These are phyloP conservation scores for Brettanomyces nanus DNA, from an alignment of 805 yeast species.

Conservation along the genomic window DNA sequence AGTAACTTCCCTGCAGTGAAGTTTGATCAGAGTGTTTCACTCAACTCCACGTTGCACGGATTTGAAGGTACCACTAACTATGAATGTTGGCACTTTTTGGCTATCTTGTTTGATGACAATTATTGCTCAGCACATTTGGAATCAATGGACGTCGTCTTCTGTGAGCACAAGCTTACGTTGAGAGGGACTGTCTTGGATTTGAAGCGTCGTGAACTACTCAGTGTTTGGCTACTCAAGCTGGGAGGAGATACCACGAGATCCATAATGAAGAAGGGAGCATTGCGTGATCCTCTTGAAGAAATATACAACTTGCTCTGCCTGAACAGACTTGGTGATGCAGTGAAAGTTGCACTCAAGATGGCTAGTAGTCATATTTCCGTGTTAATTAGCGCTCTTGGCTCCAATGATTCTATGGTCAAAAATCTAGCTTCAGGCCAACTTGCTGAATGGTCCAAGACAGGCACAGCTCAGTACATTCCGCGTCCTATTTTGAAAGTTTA, in stretches of 20 bases:
- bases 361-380: constrained; percentile 65
- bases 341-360: constrained; percentile 48
- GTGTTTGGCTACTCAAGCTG: constrained; percentile 48
- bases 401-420: constrained; percentile 54
- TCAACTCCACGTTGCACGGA: constrained; percentile 20
- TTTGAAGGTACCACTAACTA: constrained; percentile 14
- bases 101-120: constrained; percentile 50
- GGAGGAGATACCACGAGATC: constrained; percentile 29
- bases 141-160: constrained; percentile 3
- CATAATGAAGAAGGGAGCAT: constrained; percentile 8
- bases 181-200: constrained; percentile 12
- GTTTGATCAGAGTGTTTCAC: constrained; percentile 22
- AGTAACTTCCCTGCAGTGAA: constrained; percentile 32
- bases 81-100: constrained; percentile 46
- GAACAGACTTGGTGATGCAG: constrained; percentile 56
- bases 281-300: constrained; percentile 37
- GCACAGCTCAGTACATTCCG: constrained; percentile 41
- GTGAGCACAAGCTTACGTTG: constrained; percentile 6
- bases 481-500: constrained; percentile 47
- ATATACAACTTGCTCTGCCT: constrained; percentile 43
- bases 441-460: constrained; percentile 49
- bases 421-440: constrained; percentile 55
- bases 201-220: constrained; percentile 37
- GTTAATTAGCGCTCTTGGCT: constrained; percentile 60
- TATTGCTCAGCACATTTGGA: constrained; percentile 12